These are phyloP conservation scores for Dalbergia cochinchinensis DNA, from an alignment of 306 rosid species.

Conservation along the genomic window DNA sequence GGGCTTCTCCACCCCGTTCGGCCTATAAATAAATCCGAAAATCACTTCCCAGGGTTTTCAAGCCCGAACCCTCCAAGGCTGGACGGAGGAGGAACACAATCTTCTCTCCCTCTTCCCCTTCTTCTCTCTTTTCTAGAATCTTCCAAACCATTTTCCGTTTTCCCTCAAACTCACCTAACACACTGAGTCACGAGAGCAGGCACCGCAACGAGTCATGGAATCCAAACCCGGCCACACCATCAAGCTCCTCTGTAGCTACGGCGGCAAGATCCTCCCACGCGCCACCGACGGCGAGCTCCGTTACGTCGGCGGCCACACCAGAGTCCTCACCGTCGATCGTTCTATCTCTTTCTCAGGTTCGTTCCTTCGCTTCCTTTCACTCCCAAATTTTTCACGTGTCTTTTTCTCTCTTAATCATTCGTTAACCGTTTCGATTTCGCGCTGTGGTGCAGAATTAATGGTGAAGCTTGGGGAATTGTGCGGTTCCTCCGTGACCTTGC, in stretches of 20 bases:
- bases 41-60: conserved; percentile 59
- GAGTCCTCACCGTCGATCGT: conserved; percentile 80
- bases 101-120: not conserved
- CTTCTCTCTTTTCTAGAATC: conserved; percentile 34
- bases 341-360: conserved; percentile 71
- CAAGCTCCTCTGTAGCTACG: conserved; percentile 86
- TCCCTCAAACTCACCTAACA: not conserved
- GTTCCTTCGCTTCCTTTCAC: not conserved
- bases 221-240: conserved; percentile 44
- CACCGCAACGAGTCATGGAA: conserved; percentile 48
- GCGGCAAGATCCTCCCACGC: conserved; percentile 86
- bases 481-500: conserved; percentile 70
- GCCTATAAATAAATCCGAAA: conserved; percentile 51
- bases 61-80: conserved; percentile 39
- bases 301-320: conserved; percentile 84
- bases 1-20: not conserved
- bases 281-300: conserved; percentile 82
- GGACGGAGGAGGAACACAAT: conserved; percentile 12
- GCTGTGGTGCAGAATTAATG: conserved; percentile 65
- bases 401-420: not conserved
- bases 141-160: conserved; percentile 5
- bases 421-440: not conserved
- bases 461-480: conserved; percentile 78
- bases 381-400: not conserved
- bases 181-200: conserved; percentile 21